Base-by-base conservation (phyloP, 1,284 basidiomycete species). In the Pseudomicrostroma phylloplanum region DNA sequence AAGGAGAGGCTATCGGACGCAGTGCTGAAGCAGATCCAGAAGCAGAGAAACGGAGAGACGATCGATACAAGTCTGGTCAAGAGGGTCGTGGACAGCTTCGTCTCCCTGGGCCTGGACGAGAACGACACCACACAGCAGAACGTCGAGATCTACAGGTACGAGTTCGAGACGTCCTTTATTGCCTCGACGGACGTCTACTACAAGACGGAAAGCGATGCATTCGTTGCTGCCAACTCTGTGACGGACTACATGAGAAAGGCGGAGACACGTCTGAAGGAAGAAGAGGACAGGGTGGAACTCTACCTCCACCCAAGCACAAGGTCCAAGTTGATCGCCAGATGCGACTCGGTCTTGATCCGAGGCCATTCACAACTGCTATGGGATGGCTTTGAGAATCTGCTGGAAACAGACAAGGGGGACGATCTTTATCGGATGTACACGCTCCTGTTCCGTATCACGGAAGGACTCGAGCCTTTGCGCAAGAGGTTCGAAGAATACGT, bases 231-330 rank as follows among this genome's bases (percentile, higher is more conserved):
- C 74, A 94, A 93, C 80, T 89, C 86, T 55, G 90, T 97, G 41
- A 90, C 92, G 25, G 96, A 98, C 80, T 99, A 98, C 81, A 85
- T 99, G 80, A 92, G 89, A 84, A 94, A 92, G 82, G 96, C 92
- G 1, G 93, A 97, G 77, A 88, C 88, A 71, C 86, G 96, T 36
- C 82, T 98, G 62, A 85, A 87, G 64, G 94, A 99, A 80, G 96
- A 99, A 79, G 91, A 94, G 79, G 90, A 94, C 71, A 87, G 96
- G 43, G 91, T 98, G 43, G 92, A 96, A 79, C 85, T 93, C 60
- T 97, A 96, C 80, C 84, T 98, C 66, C 90, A 97, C 80, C 88
- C 87, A 43, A 72, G 66, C 19, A 78, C 77, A 1, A 58, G 72
- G 15, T 57, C 61, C 17, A 69, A 72, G 76, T 86, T 98, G 62